Evolutionary conservation across 2,329 filamentous ascomycete species (phyloP), one percentile per base, ranked within the genome.

Genomic region (Sphaerulina populicola): DNA sequence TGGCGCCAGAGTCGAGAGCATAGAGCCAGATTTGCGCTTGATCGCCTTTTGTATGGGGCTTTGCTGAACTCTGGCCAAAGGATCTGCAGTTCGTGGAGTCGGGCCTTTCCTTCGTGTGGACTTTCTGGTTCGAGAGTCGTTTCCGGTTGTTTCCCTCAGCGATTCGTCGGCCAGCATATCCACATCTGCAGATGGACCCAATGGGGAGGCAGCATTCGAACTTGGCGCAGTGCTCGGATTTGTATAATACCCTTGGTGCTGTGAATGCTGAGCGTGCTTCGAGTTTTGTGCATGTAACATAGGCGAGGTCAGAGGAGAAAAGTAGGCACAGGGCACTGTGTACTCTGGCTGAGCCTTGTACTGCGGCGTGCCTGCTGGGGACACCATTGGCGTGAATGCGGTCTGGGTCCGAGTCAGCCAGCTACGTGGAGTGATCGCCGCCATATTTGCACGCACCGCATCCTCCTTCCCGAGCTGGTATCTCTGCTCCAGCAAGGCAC

Each of bases 291-390:
- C 85, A 66, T 86, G 83, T 14, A 93, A 73, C 3, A 86, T 86
- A 1, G 87, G 87, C 12, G 87, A 93, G 4, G 85, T 89, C 44
- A 93, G 74, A 8, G 87, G 87, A 64, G 86, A 93, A 66, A 93
- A 90, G 69, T 89, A 91, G 31, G 85, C 79, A 33, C 79, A 79
- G 0, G 84, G 82, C 3, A 86, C 75, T 5, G 78, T 77, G 60
- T 81, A 87, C 49, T 80, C 76, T 10, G 74, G 72, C 37, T 71
- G 66, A 35, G 74, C 61, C 36, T 60, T 57, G 62, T 90, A 87
- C 45, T 89, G 75, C 18, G 87, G 86, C 1, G 86, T 90, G 39
- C 91, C 86, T 4, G 86, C 87, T n/a, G 87, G 87, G 14, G 87
- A 90, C 9, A 87, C 86, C 29, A 91, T 76, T 0, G 87, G 87